Evolutionary conservation across 2,329 filamentous ascomycete genomes (phyloP).

Genomic region (Dactylellina sp.): DNA sequence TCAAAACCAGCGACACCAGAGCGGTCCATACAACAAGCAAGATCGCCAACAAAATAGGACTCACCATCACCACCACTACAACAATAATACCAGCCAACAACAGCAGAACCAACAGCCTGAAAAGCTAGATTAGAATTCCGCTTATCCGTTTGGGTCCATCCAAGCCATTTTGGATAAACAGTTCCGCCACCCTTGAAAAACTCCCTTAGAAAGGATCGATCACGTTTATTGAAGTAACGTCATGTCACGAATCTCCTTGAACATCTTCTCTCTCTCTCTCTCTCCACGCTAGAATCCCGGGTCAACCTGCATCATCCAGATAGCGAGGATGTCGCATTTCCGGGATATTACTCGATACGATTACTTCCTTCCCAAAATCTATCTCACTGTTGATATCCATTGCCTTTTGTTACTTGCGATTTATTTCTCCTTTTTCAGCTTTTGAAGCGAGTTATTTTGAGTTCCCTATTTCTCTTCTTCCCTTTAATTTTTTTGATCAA

Average conservation of each 20-base stretch:
- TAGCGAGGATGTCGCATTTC: background rate
- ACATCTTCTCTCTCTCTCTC: too few relatives aligned
- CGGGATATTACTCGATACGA: conserved; percentile 20
- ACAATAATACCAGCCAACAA: conserved; percentile 35
- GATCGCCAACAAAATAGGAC: conserved; percentile 56
- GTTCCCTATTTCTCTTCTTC: conserved; percentile 21
- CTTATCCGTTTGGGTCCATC: conserved; percentile 8
- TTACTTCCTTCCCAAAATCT: background rate
- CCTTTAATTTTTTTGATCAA: conserved; percentile 20
- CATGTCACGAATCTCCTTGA: conserved; percentile 46
- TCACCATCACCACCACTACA: conserved; percentile 34
- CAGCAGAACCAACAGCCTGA: conserved; percentile 38
- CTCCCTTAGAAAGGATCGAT: background rate
- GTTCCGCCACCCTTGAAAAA: background rate
- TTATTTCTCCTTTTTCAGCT: conserved; percentile 19
- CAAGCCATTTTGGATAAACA: background rate
- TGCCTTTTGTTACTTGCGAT: conserved; percentile 12
- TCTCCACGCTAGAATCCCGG: conserved; percentile 18
- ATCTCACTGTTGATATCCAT: conserved; percentile 42
- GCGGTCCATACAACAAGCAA: conserved; percentile 43
- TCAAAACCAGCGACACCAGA: conserved; percentile 41
- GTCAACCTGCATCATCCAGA: conserved; percentile 3
- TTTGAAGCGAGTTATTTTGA: conserved; percentile 56
- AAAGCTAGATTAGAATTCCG: conserved; percentile 53
- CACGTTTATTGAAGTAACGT: conserved; percentile 12